phyloP scores from a whole-genome alignment of 148 eudicot species.

The Persicaria tinctoria region DNA sequence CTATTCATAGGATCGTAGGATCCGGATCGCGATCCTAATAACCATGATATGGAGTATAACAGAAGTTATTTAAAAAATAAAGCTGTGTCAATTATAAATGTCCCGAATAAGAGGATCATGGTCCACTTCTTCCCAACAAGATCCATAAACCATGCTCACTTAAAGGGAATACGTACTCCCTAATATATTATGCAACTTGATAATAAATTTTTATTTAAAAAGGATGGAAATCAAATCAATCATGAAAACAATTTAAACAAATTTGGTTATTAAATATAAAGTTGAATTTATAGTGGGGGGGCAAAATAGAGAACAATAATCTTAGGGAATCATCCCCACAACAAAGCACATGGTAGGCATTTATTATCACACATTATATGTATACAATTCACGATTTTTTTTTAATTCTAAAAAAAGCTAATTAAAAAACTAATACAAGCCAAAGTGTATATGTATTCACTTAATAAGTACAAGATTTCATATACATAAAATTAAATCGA shows the following conservation, averaged over 20 bases:
- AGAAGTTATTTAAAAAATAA: no score
- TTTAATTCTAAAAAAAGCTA: not conserved
- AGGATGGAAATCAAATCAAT: not conserved
- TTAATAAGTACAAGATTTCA: not conserved
- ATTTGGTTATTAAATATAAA: not conserved
- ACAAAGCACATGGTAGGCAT: not conserved
- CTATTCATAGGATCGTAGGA: no score
- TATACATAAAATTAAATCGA: not conserved
- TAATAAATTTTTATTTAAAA: not conserved
- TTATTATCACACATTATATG: constrained; percentile 2
- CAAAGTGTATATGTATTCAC: constrained; percentile 5
- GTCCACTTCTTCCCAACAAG: not conserved
- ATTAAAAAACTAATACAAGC: not conserved
- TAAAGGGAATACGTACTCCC: not conserved
- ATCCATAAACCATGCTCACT: constrained; percentile 6
- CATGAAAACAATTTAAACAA: not conserved
- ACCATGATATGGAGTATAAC: no score
- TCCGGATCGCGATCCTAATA: no score
- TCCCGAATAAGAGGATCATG: constrained; percentile 1
- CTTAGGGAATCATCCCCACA: constrained; percentile 4
- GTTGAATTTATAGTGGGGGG: constrained; percentile 5
- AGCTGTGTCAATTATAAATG: not conserved
- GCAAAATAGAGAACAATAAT: not conserved
- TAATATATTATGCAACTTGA: not conserved
- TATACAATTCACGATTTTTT: not conserved